Conservation (phyloP, 2,329 filamentous ascomycete genomes). For the Fusarium miscanthi region DNA sequence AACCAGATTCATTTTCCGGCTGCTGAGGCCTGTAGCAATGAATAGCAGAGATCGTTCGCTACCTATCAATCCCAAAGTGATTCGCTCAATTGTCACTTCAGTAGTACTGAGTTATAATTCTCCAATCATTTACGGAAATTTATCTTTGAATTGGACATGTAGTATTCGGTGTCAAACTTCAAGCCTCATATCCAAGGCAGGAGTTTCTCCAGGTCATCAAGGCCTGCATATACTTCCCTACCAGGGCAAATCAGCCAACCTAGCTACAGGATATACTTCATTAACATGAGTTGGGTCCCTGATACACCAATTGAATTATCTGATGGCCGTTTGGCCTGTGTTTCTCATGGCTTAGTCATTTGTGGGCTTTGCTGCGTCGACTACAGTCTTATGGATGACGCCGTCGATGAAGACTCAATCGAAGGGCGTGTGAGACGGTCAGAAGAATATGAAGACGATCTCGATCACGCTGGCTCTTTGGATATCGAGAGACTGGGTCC, state of each 20-base stretch:
- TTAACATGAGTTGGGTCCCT: neutral
- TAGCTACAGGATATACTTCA: no score
- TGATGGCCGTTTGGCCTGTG: conserved; percentile 52
- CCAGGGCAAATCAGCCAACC: no score
- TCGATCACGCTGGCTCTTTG: neutral
- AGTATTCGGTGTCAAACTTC: rapidly evolving
- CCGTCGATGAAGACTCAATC: conserved; percentile 14
- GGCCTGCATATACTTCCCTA: no score
- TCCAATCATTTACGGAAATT: no score
- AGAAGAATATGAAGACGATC: neutral
- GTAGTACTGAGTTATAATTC: neutral
- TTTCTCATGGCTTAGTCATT: conserved; percentile 47
- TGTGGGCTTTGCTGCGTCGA: conserved; percentile 51
- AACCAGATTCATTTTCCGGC: no score
- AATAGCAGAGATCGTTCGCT: rapidly evolving
- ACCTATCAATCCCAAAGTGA: rapidly evolving
- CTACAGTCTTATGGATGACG: conserved; percentile 51
- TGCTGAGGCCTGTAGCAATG: no score
- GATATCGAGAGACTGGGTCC: neutral
- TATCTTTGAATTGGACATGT: rapidly evolving
- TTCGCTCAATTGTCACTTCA: rapidly evolving
- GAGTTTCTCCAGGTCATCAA: rapidly evolving
- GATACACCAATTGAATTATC: conserved; percentile 42
- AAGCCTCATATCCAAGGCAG: neutral
- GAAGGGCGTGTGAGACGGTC: neutral